These are phyloP conservation scores for Antarctomyces pellizariae DNA, from an alignment of 495 filamentous ascomycete genomes.

Conservation along the genomic window DNA sequence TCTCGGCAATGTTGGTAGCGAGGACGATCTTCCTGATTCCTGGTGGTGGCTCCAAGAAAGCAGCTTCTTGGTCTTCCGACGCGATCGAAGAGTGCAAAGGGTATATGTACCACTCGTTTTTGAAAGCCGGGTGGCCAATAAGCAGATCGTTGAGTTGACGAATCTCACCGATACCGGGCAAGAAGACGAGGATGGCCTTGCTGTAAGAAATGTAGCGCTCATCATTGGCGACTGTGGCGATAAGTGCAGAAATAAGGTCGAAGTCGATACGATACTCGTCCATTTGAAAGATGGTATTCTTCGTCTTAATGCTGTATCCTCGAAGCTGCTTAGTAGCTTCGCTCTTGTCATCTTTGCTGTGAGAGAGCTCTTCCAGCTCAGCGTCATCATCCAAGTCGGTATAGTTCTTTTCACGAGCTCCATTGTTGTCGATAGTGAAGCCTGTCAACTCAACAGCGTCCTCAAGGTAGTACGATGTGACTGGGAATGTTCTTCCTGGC, in stretches of 20 bases:
- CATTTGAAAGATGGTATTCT: conserved; percentile 44
- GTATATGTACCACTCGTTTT: conserved; percentile 50
- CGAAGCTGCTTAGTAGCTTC: conserved; percentile 23
- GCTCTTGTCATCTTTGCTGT: conserved; percentile 16
- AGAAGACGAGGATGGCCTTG: conserved; percentile 79
- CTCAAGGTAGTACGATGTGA: conserved; percentile 67
- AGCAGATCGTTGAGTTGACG: conserved; percentile 67
- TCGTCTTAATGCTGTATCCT: conserved; percentile 50
- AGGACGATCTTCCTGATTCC: conserved; percentile 78
- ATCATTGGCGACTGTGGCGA: conserved; percentile 45
- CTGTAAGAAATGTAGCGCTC: conserved; percentile 44
- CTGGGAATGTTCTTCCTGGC: conserved; percentile 82
- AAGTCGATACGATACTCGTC: conserved; percentile 79
- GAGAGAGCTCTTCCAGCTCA: conserved; percentile 21
- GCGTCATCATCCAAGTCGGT: conserved; percentile 31
- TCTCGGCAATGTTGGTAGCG: conserved; percentile 92
- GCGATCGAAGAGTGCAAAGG: conserved; percentile 83
- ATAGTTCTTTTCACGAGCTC: conserved; percentile 17
- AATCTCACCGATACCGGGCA: conserved; percentile 88
- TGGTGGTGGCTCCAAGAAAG: conserved; percentile 61
- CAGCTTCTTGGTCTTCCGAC: conserved; percentile 86
- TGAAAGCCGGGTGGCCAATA: conserved; percentile 42
- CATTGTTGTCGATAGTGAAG: conserved; percentile 32
- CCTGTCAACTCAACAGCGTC: conserved; percentile 71
- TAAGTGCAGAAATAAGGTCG: conserved; percentile 50